A percentile compares a stretch with the other conserved stretches of the same genome.
Evolutionary conservation across 2,329 filamentous ascomycete genomes (phyloP).

Genomic region (Colletotrichum sp.): DNA sequence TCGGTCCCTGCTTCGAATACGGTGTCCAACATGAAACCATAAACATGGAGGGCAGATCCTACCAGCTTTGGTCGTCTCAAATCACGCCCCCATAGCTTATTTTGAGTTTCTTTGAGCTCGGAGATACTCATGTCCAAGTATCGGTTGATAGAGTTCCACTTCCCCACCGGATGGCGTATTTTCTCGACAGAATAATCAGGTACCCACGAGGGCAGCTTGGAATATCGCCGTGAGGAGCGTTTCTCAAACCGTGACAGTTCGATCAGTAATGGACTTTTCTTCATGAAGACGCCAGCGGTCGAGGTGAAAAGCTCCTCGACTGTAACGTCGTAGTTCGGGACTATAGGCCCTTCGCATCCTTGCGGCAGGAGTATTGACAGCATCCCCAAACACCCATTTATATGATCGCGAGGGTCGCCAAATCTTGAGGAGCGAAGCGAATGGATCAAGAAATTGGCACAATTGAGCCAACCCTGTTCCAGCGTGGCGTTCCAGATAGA

Average conservation of each 20-base stretch:
- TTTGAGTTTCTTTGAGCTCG: background rate
- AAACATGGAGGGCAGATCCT: background rate
- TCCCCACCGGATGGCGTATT: background rate
- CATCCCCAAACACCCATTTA: constrained; percentile 21
- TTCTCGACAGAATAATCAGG: background rate
- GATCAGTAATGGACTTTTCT: background rate
- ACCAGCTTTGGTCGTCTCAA: background rate
- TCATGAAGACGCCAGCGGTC: background rate
- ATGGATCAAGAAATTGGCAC: background rate
- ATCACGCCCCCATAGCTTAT: background rate
- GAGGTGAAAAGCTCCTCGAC: no score
- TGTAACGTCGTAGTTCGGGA: constrained; percentile 6
- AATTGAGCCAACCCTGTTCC: background rate
- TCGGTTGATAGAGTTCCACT: background rate
- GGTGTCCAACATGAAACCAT: background rate
- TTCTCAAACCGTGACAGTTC: background rate
- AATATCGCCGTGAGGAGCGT: background rate
- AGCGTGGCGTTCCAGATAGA: background rate
- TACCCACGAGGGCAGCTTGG: constrained; percentile 9
- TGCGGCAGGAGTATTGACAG: background rate
- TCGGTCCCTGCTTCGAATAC: no score
- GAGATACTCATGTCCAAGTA: background rate
- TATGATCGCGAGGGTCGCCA: constrained; percentile 21
- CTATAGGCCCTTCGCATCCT: background rate
- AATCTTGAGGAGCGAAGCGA: constrained; percentile 18